phyloP scores from a whole-genome alignment of 192 early-diverging fungal species.

The Backusella luteola region DNA sequence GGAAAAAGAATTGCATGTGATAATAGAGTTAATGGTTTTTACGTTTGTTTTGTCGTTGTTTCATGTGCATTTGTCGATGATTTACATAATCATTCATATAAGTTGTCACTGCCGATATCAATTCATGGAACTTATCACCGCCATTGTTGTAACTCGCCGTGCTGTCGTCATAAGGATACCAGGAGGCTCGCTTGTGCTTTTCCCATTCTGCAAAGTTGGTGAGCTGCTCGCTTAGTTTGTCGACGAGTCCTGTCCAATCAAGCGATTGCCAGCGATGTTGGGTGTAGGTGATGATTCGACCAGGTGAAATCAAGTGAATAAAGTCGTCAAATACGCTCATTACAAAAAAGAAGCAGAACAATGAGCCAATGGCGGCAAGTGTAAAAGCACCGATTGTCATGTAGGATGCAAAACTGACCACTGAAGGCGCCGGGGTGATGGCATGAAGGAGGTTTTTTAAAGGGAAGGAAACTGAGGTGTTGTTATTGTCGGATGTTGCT shows the following conservation, averaged over 20 bases:
- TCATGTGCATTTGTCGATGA: conserved; percentile 9
- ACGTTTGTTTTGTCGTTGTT: conserved; percentile 3
- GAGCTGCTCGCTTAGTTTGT: conserved; percentile 23
- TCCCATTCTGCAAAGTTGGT: conserved; percentile 32
- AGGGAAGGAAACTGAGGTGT: background rate
- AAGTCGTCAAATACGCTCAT: conserved; percentile 20
- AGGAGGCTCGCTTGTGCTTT: conserved; percentile 24
- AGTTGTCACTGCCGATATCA: conserved; percentile 13
- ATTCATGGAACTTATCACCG: conserved; percentile 19
- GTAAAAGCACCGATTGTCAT: conserved; percentile 21
- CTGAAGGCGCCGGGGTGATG: background rate
- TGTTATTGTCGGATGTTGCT: background rate
- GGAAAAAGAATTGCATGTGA: background rate
- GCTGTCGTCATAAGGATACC: conserved; percentile 15
- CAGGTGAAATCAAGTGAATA: conserved; percentile 12
- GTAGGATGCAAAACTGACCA: conserved; percentile 9
- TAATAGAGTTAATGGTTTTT: background rate
- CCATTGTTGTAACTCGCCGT: background rate
- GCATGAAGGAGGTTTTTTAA: conserved; percentile 2
- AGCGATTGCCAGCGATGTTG: conserved; percentile 9
- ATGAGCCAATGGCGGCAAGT: conserved; percentile 8
- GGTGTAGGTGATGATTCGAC: background rate
- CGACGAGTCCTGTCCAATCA: conserved; percentile 19
- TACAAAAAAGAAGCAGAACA: conserved; percentile 24
- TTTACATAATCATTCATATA: conserved; percentile 22